phyloP scores from a whole-genome alignment of 768 basidiomycete genomes.

The Kwoniella sp. region DNA sequence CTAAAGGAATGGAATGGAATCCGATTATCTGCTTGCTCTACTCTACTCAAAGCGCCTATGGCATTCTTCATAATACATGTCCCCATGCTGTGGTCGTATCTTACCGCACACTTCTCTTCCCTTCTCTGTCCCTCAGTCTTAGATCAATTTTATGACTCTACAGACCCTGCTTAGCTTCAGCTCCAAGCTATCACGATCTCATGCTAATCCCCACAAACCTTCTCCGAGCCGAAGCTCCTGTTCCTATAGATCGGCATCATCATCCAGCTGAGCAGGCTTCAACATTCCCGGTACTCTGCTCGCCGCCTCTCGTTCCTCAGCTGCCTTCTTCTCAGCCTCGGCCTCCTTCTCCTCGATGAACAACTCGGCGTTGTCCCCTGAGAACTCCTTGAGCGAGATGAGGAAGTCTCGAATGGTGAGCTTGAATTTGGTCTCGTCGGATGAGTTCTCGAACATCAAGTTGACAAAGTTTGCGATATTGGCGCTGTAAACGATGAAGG shows the following conservation, averaged over 20 bases:
- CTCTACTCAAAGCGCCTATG: too few relatives aligned
- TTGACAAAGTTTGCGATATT: slow-evolving; percentile 57
- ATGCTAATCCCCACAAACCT: not conserved
- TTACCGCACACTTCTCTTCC: too few relatives aligned
- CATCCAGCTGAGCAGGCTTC: slow-evolving; percentile 90
- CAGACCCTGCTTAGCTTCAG: too few relatives aligned
- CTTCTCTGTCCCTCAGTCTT: too few relatives aligned
- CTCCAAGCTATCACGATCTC: too few relatives aligned
- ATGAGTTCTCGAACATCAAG: slow-evolving; percentile 57
- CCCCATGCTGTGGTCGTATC: too few relatives aligned
- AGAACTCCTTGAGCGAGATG: slow-evolving; percentile 96
- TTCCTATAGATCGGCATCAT: slow-evolving; percentile 65
- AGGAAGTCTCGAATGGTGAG: slow-evolving; percentile 93
- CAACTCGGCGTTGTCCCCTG: slow-evolving; percentile 87
- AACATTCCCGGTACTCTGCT: slow-evolving; percentile 97
- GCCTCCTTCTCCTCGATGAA: slow-evolving; percentile 93
- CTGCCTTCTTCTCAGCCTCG: slow-evolving; percentile 73
- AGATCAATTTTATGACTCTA: too few relatives aligned
- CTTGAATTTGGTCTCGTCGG: slow-evolving; percentile 65
- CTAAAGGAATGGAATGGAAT: too few relatives aligned
- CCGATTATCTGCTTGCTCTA: too few relatives aligned
- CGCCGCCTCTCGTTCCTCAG: slow-evolving; percentile 82
- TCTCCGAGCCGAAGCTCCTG: not conserved
- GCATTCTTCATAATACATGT: too few relatives aligned
- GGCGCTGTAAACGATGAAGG: slow-evolving; percentile 34